Evolutionary conservation across 768 basidiomycete genomes (phyloP), one percentile per base, ranked within the genome.

Genomic region (Mycena haematopus): DNA sequence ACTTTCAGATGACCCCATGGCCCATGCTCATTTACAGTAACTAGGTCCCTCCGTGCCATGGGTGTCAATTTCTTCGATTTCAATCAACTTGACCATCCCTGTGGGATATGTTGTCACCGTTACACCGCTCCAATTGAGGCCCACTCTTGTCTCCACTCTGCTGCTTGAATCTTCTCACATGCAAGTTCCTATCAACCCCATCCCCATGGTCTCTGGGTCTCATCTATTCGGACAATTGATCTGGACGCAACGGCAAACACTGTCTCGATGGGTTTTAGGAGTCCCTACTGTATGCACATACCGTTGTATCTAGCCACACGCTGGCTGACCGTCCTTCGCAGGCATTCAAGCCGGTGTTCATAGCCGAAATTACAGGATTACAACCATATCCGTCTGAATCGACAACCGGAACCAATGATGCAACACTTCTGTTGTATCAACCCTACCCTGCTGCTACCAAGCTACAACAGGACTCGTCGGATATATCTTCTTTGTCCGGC

Each of bases 171-270:
- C 40, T n/a, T 2, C n/a, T 6, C 17, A 6, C 4, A 17, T 42
- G 7, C 49, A 33, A 14, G 10, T 51, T 31, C 27, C 31, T 24
- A 11, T 2, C 4, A 17, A 51, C 19, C 19, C 49, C 19, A 21
- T n/a, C 31, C 27, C 19, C 7, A 7, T 51, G 31, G 49, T 51
- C 17, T 21, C 49, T 15, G 29, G 49, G 9, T 31, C 29, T 19
- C 49, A 33, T 33, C 31, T 51, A n/a, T 51, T 51, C 17, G 49
- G 49, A 31, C 29, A 29, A 21, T 51, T 51, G 29, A 51, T 29
- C 29, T 51, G 49, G 49, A 51, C 6, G 13, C 27, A 33, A 21
- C 29, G 49, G 19, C 29, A 51, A 33, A 33, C 29, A n/a, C n/a
- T 33, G 27, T 33, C 49, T 31, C 29, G 49, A n/a, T 51, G 4